phyloP scores from a whole-genome alignment of 352 stramenopile genomes.

The Elongisporangium anandrum region DNA sequence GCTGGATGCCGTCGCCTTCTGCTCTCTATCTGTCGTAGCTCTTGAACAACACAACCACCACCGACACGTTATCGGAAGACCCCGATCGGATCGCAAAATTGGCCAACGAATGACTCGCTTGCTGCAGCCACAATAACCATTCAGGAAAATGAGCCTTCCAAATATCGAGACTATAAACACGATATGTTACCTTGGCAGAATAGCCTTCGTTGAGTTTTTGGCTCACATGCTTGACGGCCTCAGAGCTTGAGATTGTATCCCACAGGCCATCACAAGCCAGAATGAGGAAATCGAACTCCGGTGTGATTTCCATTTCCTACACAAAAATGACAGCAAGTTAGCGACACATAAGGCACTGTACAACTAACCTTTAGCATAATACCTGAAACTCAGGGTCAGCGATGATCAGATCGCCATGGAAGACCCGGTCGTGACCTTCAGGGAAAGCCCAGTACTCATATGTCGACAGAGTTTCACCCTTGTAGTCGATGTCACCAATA shows the following conservation, averaged over 20 bases:
- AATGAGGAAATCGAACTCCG: slow-evolving; percentile 90
- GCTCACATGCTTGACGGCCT: slow-evolving; percentile 83
- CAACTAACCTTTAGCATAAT: not conserved
- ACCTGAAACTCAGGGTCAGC: slow-evolving; percentile 80
- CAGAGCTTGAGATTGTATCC: slow-evolving; percentile 92
- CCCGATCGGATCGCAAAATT: slow-evolving; percentile 85
- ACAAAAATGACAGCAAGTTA: slow-evolving; percentile 6
- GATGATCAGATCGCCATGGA: slow-evolving; percentile 86
- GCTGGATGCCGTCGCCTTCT: not conserved
- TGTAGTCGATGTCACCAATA: slow-evolving; percentile 92
- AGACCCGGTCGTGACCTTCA: slow-evolving; percentile 71
- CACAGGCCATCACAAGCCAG: slow-evolving; percentile 91
- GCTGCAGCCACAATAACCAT: slow-evolving; percentile 22
- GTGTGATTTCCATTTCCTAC: slow-evolving; percentile 85
- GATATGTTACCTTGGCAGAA: slow-evolving; percentile 46
- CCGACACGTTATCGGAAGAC: slow-evolving; percentile 87
- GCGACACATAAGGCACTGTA: not conserved
- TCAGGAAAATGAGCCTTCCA: no score
- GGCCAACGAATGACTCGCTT: slow-evolving; percentile 78
- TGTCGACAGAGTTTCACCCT: slow-evolving; percentile 61
- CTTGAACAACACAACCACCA: slow-evolving; percentile 81
- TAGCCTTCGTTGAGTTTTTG: slow-evolving; percentile 67
- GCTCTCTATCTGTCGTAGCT: slow-evolving; percentile 2
- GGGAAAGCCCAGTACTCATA: slow-evolving; percentile 85
- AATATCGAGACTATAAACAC: no score